Evolutionary conservation across 2,329 filamentous ascomycete genomes (phyloP).

Genomic region (Aureobasidium uvarum): DNA sequence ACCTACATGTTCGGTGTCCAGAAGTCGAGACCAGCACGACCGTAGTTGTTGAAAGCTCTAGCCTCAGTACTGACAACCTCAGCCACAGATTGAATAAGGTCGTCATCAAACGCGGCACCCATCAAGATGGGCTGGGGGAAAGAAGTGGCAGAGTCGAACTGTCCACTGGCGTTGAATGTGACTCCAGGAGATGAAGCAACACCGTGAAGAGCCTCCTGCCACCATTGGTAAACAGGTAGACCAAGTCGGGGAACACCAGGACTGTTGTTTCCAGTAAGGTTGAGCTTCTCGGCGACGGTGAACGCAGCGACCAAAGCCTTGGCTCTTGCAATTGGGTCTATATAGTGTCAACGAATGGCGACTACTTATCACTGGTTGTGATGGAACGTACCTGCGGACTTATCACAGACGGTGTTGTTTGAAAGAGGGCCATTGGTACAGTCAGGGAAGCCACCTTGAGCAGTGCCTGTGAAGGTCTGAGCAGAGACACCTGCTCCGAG

Average conservation of each 20-base stretch:
- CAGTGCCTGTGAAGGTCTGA: conserved; percentile 14
- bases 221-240: conserved; percentile 60
- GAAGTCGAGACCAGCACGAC: conserved; percentile 56
- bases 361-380: not conserved
- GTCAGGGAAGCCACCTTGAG: conserved; percentile 46
- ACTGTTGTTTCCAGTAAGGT: conserved; percentile 50
- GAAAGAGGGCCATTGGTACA: conserved; percentile 51
- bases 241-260: conserved; percentile 57
- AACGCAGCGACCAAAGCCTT: conserved; percentile 51
- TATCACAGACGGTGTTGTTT: conserved; percentile 52
- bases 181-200: conserved; percentile 53
- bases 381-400: conserved; percentile 38
- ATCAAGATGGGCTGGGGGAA: conserved; percentile 65
- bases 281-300: conserved; percentile 56
- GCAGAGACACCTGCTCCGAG: conserved; percentile 18
- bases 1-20: conserved; percentile 54
- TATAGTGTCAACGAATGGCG: conserved; percentile 23
- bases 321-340: conserved; percentile 42
- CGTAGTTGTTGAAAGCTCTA: conserved; percentile 63
- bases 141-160: conserved; percentile 61
- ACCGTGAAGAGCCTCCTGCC: conserved; percentile 60
- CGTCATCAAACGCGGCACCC: conserved; percentile 63
- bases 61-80: conserved; percentile 59
- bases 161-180: conserved; percentile 52
- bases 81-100: conserved; percentile 58